These are phyloP conservation scores for Irpex sp. DNA, from an alignment of 1,284 basidiomycete species.

Conservation along the genomic window DNA sequence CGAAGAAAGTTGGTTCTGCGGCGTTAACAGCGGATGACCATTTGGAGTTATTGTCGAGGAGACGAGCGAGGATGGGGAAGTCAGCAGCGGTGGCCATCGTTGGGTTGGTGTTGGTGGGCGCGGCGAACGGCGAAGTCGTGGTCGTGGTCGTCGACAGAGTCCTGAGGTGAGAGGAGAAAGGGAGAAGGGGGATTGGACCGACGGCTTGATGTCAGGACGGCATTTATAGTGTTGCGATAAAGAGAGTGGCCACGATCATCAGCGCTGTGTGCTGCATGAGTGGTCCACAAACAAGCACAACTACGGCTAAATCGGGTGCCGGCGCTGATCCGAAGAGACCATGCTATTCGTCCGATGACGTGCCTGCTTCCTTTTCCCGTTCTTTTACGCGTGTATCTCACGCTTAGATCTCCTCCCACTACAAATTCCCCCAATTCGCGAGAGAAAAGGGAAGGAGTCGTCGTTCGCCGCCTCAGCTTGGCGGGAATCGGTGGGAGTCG, in stretches of 20 bases:
- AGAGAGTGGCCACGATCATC: not conserved
- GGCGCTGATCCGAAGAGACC: not conserved
- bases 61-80: conserved; percentile 27
- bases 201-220: not conserved
- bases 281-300: too few relatives aligned
- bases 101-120: not conserved
- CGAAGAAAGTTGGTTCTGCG: conserved; percentile 60
- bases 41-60: conserved; percentile 51
- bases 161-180: not conserved
- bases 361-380: not conserved
- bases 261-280: not conserved
- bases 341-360: not conserved
- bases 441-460: not conserved
- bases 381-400: not conserved
- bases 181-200: not conserved
- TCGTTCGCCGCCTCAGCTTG: not conserved
- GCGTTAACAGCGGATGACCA: conserved; percentile 54
- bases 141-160: not conserved
- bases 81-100: not conserved
- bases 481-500: not conserved
- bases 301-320: not conserved
- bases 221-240: not conserved
- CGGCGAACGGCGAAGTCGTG: not conserved
- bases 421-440: not conserved
- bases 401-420: not conserved